Evolutionary conservation across 352 stramenopile genomes (phyloP), one percentile per base, ranked within the genome.

Genomic region (Globisporangium spiculum): DNA sequence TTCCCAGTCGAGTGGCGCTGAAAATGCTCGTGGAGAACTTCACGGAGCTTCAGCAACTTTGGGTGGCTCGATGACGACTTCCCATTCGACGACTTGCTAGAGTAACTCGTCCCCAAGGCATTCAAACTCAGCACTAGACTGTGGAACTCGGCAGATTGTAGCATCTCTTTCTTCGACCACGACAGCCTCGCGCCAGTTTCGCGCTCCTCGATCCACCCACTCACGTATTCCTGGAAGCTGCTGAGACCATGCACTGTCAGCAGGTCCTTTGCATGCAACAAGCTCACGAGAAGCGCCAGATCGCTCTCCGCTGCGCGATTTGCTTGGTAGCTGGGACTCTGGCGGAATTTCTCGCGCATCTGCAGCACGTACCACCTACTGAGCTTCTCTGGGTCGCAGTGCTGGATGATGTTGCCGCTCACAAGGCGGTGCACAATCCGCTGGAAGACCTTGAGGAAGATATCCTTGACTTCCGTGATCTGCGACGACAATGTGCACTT

Each of bases 11-110:
- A 65, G 72, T 97, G 86, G 16, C 88, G 82, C 38, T 89, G 71
- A 63, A 97, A 95, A 56, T 97, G 88, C 46, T 97, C 88, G n/a
- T 92, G 74, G 10, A 97, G 72, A 22, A 96, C 84, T 52, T 97
- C 76, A 18, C 88, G 90, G 57, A 99, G 87, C 77, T 99, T 99
- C 14, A 93, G 73, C 1, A 94, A 67, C 67, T 96, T 96, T 0
- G 89, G 88, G 36, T 96, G 87, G 30, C 82, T 92, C 8, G 66
- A 71, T 9, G 63, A 57, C 41, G 44, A 54, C 20, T 56, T 41
- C 12, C 34, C 27, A 44, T 46, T 64, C 4, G 71, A 7, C 20
- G 50, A 12, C n/a, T 73, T 71, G 3, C 32, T 65, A 5, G 63
- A 67, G 32, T 56, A 75, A 5, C 24, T 55, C 12, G 60, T 71